Evolutionary conservation across 2,329 filamentous ascomycete genomes (phyloP), one percentile per base, ranked within the genome.

Genomic region (Paecilomyces formosus): DNA sequence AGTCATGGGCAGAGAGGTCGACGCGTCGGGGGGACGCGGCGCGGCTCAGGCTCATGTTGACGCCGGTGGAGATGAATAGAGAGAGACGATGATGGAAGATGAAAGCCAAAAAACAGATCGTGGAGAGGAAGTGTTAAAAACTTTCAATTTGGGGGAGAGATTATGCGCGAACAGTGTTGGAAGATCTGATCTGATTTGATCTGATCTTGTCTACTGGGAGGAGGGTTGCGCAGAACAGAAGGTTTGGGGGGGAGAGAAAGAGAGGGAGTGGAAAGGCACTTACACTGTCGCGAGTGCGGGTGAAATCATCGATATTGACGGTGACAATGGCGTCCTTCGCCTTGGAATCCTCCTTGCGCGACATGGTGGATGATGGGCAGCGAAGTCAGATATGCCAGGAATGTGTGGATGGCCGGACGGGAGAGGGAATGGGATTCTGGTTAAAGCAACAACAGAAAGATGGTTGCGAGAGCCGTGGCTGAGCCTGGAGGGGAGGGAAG

Each of bases 201-300:
- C 24, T 26, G 24, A 26, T 26, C 51, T 52, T 57, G 55, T 57
- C 55, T 59, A 57, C 52, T 50, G 15, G 24, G 22, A 12, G n/a
- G 28, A 33, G 39, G 31, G 52, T 18, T 33, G 55, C n/a, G 39
- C 2, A 45, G 39, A 45, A 8, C 39, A 45, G 39, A 18, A 18
- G n/a, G 39, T 9, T 18, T 45, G 39, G 39, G 39, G 24, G 24
- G 24, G 39, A 9, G 6, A 45, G 13, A 45, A 3, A 15, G 39
- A 26, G 18, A 45, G 18, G n/a, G 8, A 18, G 57, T 57, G 56
- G 55, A 21, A 60, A 57, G 63, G 39, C 57, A 79, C 89, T 83
- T 86, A 95, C 91, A 72, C 85, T 87, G 72, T 95, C 90, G 68
- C 90, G 85, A 54, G 92, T 90, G 70, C 87, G 82, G 61, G 90